Evolutionary conservation across 441 rosid genomes (phyloP), one percentile per base, ranked within the genome.

Genomic region (Biscutella auriculata): DNA sequence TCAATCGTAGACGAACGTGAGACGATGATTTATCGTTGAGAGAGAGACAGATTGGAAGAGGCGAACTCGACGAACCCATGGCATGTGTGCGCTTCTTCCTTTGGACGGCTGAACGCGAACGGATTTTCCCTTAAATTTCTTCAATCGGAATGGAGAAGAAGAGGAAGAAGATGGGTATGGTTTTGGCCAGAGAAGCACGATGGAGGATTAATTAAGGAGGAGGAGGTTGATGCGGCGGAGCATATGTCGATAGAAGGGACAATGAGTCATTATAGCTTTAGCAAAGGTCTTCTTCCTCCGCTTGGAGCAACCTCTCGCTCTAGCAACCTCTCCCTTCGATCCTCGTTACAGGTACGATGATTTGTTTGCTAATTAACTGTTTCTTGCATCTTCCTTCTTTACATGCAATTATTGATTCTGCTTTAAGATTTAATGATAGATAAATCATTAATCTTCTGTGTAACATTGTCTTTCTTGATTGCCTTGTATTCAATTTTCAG

Each of bases 291-390:
- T 42, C 80, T 90, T 12, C 97, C 97, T 8, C 73, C 96, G 34
- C 92, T 90, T 9, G 97, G 97, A 4, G 83, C 76, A 50, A 57
- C 74, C 19, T 60, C 62, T 43, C 72, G 68, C 14, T 54, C 76
- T n/a, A n/a, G n/a, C n/a, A n/a, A n/a, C n/a, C 68, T 85, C 89
- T 26, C 96, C 97, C 6, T 85, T 79, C 46, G 79, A 80, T 72
- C 76, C 57, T 43, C 86, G 77, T 15, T 84, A 83, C 77, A 77
- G 87, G 97, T 84, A 34, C 49, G 23, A 12, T 28, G 10, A 26
- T 43, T 53, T 12, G 1, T 33, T 8, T 3, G 21, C 8, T n/a
- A n/a, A n/a, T n/a, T 21, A n/a, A 8, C 33, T 55, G 46, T 7
- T 63, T 49, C 29, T n/a, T 28, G 15, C 37, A n/a, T 16, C 13